Conservation (phyloP, 148 eudicot species). For the Simmondsia chinensis region DNA sequence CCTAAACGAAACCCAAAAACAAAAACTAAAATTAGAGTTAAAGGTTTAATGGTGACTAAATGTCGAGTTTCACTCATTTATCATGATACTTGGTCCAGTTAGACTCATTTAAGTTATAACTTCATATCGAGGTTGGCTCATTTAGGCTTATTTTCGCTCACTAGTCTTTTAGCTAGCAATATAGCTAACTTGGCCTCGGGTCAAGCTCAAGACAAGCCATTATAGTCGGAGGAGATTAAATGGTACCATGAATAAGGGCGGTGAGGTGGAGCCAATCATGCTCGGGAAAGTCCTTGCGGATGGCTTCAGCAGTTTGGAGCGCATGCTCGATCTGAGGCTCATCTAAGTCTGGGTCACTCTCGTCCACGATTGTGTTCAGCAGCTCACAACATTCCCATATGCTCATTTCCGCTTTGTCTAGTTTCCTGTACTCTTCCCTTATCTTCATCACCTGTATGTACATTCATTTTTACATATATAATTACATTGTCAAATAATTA, state of each 20-base stretch:
- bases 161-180: too few species aligned
- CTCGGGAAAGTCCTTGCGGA: slow-evolving; percentile 74
- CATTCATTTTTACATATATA: slow-evolving; percentile 4
- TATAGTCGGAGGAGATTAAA: too few species aligned
- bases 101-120: too few species aligned
- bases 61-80: too few species aligned
- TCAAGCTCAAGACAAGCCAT: too few species aligned
- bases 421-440: slow-evolving; percentile 63
- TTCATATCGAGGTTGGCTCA: too few species aligned
- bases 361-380: slow-evolving; percentile 72
- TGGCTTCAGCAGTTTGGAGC: slow-evolving; percentile 87
- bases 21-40: too few species aligned
- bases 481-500: not conserved
- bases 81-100: too few species aligned
- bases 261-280: slow-evolving; percentile 94
- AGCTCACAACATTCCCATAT: slow-evolving; percentile 97
- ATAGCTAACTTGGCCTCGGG: too few species aligned
- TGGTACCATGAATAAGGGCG: slow-evolving; percentile 79
- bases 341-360: slow-evolving; percentile 89
- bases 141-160: too few species aligned
- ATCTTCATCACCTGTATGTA: slow-evolving; percentile 59
- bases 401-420: slow-evolving; percentile 83
- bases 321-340: slow-evolving; percentile 94
- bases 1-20: too few species aligned
- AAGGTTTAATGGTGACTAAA: too few species aligned